These are phyloP conservation scores for Apiospora rasikravindrae DNA, from an alignment of 2,329 filamentous ascomycete species.

Conservation along the genomic window DNA sequence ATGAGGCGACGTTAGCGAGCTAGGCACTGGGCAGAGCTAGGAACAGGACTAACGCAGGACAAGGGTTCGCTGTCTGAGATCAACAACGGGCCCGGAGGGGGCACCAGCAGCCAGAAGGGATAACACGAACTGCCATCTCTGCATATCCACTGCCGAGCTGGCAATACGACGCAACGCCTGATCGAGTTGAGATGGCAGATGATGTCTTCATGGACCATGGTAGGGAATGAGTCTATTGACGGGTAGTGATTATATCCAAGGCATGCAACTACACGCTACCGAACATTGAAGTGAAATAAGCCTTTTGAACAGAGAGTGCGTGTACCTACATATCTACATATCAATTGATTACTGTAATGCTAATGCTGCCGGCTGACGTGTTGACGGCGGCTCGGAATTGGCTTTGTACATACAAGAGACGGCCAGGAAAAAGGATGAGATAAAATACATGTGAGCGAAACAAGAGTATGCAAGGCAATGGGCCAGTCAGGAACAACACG, in stretches of 20 bases:
- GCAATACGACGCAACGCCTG: conserved; percentile 4
- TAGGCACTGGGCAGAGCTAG: not conserved
- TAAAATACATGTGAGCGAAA: not conserved
- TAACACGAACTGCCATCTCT: conserved; percentile 10
- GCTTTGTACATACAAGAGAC: no score
- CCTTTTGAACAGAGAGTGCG: no score
- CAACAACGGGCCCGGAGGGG: not conserved
- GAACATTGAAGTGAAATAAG: not conserved
- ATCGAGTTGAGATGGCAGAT: conserved; percentile 13
- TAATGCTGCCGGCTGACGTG: not conserved
- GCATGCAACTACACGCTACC: not conserved
- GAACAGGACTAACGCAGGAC: not conserved
- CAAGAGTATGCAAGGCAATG: not conserved
- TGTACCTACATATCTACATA: no score
- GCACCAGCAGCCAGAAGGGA: not conserved
- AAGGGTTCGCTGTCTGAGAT: not conserved
- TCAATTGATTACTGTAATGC: no score
- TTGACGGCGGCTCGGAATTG: no score
- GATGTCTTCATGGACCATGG: not conserved
- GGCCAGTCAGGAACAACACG: conserved; percentile 2
- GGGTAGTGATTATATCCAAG: not conserved
- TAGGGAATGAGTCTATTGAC: not conserved
- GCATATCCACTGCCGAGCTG: not conserved
- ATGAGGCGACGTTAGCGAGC: not conserved
- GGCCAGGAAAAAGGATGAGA: no score